Evolutionary conservation across 148 eudicot genomes (phyloP), one percentile per base, ranked within the genome.

Genomic region (Rhododendron ferrugineum): DNA sequence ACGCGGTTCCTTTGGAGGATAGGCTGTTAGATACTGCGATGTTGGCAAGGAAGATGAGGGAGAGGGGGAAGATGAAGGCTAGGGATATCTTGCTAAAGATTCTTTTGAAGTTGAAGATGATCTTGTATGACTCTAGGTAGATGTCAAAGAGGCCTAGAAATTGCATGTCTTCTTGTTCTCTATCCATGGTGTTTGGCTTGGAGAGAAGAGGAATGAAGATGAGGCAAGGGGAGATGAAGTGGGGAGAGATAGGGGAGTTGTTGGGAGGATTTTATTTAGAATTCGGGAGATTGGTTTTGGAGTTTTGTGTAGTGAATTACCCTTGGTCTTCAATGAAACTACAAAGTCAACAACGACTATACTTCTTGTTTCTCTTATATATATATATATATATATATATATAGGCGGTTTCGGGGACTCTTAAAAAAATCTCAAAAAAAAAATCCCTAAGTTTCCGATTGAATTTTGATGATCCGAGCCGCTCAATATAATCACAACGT

Each of bases 151-250:
- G 52, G 16, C 88, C 88, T 22, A 88, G 83, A 37, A 86, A 88
- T 75, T 88, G 88, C 74, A 86, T 36, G 11, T 88, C 86, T 72
- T 88, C 85, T 84, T 88, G 90, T 64, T 86, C 86, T 86, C 75
- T 86, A 56, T 88, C 88, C 90, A 88, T 86, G 76, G 5, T 40
- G 79, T 23, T 20, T 76, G 47, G 49, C 6, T n/a, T 16, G 75
- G 60, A 16, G 20, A 28, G 37, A 74, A 36, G 78, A 40, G 0
- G 26, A 20, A 26, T 16, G 78, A 32, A 20, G 23, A 34, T 0
- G 70, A 8, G 30, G 30, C 30, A n/a, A 62, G 70, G 70, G 70
- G 13, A 62, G 28, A n/a, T 62, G 28, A n/a, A n/a, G 2, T 23
- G 70, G 0, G 49, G 49, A 75, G 79, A 18, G 20, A 54, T 15